Conservation (phyloP, 1,139 yeast species). For the Sugiyamaella castrensis region DNA sequence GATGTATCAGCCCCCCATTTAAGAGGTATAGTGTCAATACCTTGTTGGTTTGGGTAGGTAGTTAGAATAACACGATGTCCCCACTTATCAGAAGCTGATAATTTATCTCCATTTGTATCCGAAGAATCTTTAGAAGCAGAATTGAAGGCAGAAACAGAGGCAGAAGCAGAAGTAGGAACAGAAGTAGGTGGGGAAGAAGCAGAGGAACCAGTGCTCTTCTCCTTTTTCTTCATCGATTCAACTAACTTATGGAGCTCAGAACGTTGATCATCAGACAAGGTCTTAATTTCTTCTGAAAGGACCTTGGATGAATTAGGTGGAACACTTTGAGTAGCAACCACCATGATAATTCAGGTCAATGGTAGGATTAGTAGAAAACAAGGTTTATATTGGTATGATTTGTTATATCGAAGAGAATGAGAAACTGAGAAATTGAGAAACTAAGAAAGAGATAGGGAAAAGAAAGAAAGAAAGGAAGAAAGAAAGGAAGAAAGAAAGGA, state of each 20-base stretch:
- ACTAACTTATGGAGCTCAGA: constrained; percentile 3
- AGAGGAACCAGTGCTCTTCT: neutral
- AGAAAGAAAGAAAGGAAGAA: no score
- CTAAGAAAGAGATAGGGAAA: no score
- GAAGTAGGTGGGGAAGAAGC: neutral
- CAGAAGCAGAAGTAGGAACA: neutral
- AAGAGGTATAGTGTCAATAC: constrained; percentile 46
- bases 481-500: no score
- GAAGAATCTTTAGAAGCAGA: neutral
- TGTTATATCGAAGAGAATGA: no score
- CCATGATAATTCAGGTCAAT: no score
- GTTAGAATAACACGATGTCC: constrained; percentile 38
- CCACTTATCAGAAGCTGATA: constrained; percentile 18
- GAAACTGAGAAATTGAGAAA: no score
- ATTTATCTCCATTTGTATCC: neutral
- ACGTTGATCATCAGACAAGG: constrained; percentile 4
- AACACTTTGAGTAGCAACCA: no score
- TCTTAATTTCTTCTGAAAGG: no score
- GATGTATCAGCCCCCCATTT: constrained; percentile 52
- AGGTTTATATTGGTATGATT: no score
- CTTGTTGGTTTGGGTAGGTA: constrained; percentile 51
- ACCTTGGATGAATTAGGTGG: no score
- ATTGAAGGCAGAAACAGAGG: neutral
- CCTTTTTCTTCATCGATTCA: neutral
- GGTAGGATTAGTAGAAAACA: no score